Conservation (phyloP, 148 eudicot genomes). For the Linanthus parryae region DNA sequence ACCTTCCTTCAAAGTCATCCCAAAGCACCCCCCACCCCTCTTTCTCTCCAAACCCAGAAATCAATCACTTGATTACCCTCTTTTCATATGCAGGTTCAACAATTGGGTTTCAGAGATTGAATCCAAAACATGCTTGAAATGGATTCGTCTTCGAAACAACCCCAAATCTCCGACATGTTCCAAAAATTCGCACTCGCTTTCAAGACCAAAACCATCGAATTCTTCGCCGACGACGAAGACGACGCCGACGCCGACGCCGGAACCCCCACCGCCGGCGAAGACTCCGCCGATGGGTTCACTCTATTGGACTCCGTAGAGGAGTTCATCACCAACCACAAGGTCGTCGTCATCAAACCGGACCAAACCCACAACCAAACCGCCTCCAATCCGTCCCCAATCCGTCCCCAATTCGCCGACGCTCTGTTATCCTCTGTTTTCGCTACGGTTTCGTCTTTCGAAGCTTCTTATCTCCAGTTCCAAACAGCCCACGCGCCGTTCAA, state of each 20-base stretch:
- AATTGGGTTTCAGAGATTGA: too few species aligned
- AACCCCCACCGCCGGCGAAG: conserved; percentile 10
- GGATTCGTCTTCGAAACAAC: conserved; percentile 49
- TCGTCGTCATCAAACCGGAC: conserved; percentile 56
- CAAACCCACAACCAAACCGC: conserved; percentile 6
- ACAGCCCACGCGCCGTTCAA: conserved; percentile 77
- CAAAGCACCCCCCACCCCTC: conserved; percentile 20
- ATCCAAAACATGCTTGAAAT: conserved; percentile 42
- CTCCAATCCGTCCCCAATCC: conserved; percentile 4
- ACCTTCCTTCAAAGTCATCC: conserved; percentile 71
- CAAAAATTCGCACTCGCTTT: conserved; percentile 84
- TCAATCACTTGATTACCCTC: conserved; percentile 2
- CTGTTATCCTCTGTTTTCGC: conserved; percentile 68
- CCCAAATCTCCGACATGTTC: conserved; percentile 82
- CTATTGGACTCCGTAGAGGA: conserved; percentile 49
- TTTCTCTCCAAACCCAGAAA: conserved; percentile 7
- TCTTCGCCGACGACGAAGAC: conserved; percentile 59
- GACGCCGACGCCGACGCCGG: conserved; percentile 5
- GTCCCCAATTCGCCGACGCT: conserved; percentile 40
- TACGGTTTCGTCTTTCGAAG: conserved; percentile 71
- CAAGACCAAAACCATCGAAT: conserved; percentile 79
- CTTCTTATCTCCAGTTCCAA: conserved; percentile 81
- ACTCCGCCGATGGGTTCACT: conserved; percentile 32
- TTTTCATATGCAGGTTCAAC: not conserved
- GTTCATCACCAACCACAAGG: conserved; percentile 43